A percentile compares a stretch with the other conserved stretches of the same genome.
Evolutionary conservation across 148 eudicot genomes (phyloP).

Genomic region (Nepenthes gracilis): DNA sequence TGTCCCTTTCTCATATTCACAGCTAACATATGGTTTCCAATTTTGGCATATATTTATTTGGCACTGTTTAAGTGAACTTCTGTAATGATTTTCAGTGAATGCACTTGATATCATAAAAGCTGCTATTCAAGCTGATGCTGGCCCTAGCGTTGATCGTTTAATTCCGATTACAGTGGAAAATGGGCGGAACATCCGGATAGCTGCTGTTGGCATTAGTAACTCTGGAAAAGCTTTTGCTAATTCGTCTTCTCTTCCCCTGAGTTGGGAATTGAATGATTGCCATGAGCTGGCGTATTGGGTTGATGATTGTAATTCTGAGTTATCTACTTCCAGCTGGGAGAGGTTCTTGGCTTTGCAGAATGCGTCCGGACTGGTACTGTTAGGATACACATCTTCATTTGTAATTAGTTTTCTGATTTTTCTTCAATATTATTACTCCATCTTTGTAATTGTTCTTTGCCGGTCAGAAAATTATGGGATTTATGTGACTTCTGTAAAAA

Average conservation of each 20-base stretch:
- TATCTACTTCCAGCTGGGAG: constrained; percentile 58
- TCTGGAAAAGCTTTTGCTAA: constrained; percentile 77
- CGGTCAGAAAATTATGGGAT: too few species aligned
- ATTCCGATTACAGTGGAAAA: constrained; percentile 66
- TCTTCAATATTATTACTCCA: not conserved
- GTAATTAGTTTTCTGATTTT: constrained; percentile 4
- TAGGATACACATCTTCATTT: not conserved
- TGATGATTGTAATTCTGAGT: constrained; percentile 19
- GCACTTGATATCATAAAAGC: constrained; percentile 34
- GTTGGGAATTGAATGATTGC: constrained; percentile 58
- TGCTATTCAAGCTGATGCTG: constrained; percentile 57
- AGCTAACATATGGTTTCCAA: not conserved
- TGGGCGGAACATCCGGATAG: constrained; percentile 69
- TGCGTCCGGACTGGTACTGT: constrained; percentile 62
- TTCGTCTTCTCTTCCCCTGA: constrained; percentile 64
- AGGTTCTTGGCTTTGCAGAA: constrained; percentile 61
- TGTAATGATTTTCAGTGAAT: constrained; percentile 35
- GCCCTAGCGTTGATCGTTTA: constrained; percentile 36
- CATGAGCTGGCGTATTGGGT: constrained; percentile 59
- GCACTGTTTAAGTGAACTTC: constrained; percentile 8
- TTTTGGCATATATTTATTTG: not conserved
- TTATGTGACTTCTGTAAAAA: too few species aligned
- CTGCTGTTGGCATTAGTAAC: constrained; percentile 65
- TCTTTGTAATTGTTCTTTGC: not conserved
- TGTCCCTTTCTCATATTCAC: constrained; percentile 1